Evolutionary conservation across 331 rosid genomes (phyloP).

Genomic region (Saraca asoca): DNA sequence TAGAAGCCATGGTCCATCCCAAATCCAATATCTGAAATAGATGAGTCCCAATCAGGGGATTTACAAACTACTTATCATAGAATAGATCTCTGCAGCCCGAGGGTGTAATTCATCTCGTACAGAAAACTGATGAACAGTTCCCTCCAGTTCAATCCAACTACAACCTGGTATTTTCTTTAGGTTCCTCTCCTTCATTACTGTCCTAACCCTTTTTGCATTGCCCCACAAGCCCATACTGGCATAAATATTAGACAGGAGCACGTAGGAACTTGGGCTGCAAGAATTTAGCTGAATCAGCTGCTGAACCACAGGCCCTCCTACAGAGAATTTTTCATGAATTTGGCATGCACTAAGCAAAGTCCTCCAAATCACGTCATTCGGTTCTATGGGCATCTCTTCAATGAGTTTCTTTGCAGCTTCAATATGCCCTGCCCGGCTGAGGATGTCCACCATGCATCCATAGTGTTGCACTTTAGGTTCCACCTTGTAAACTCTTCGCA

Average conservation of each 20-base stretch:
- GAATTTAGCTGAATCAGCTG: slow-evolving; percentile 49
- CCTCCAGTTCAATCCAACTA: slow-evolving; percentile 71
- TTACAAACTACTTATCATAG: slow-evolving; percentile 51
- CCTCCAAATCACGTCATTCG: slow-evolving; percentile 79
- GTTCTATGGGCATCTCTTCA: slow-evolving; percentile 68
- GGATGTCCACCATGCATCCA: slow-evolving; percentile 74
- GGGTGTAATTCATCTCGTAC: slow-evolving; percentile 68
- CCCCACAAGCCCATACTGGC: slow-evolving; percentile 69
- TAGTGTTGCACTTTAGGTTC: slow-evolving; percentile 75
- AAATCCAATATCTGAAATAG: slow-evolving; percentile 20
- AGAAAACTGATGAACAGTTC: slow-evolving; percentile 66
- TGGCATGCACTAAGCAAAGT: slow-evolving; percentile 67
- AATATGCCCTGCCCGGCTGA: slow-evolving; percentile 64
- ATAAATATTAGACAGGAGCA: slow-evolving; percentile 68
- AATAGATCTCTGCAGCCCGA: slow-evolving; percentile 59
- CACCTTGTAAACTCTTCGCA: slow-evolving; percentile 65
- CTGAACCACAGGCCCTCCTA: slow-evolving; percentile 55
- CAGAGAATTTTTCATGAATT: slow-evolving; percentile 45
- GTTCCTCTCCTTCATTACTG: slow-evolving; percentile 53
- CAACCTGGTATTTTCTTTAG: slow-evolving; percentile 63
- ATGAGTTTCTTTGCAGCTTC: slow-evolving; percentile 61
- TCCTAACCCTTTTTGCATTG: slow-evolving; percentile 53
- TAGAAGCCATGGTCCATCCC: no score
- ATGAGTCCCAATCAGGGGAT: slow-evolving; percentile 29
- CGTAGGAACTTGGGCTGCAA: slow-evolving; percentile 55